Conservation (phyloP, 1,284 basidiomycete genomes). For the Neonothopanus nambi region DNA sequence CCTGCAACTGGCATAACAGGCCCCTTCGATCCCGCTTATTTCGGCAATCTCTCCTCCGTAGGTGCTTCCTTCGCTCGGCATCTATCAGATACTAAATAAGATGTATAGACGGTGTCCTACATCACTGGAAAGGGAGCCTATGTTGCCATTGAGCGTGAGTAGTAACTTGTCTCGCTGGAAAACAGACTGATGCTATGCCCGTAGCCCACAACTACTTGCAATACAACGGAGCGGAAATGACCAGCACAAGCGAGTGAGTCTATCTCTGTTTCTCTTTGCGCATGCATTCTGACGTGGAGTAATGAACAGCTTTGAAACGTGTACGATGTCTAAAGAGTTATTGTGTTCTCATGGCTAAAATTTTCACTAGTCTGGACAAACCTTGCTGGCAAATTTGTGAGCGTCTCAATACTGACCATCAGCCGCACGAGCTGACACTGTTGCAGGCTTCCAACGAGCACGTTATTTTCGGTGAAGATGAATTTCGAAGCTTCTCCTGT, state of each 20-base stretch:
- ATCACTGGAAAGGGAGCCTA: conserved; percentile 61
- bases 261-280: background rate
- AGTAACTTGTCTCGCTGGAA: too few species aligned
- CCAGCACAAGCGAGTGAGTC: conserved; percentile 47
- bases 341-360: background rate
- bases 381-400: conserved; percentile 52
- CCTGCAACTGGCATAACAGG: conserved; percentile 53
- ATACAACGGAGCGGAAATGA: conserved; percentile 52
- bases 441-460: conserved; percentile 47
- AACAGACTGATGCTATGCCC: too few species aligned
- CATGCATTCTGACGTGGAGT: conserved; percentile 6
- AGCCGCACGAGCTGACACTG: background rate
- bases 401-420: conserved; percentile 21
- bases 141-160: conserved; percentile 56
- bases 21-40: conserved; percentile 52
- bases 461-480: conserved; percentile 51
- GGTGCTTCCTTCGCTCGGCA: conserved; percentile 7
- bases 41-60: conserved; percentile 49
- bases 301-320: conserved; percentile 48
- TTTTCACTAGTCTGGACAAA: conserved; percentile 51
- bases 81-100: background rate
- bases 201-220: conserved; percentile 62
- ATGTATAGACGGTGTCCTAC: conserved; percentile 50
- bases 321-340: conserved; percentile 29
- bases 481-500: background rate